Conservation (phyloP, 306 rosid genomes). For the Echinosophora koreensis region DNA sequence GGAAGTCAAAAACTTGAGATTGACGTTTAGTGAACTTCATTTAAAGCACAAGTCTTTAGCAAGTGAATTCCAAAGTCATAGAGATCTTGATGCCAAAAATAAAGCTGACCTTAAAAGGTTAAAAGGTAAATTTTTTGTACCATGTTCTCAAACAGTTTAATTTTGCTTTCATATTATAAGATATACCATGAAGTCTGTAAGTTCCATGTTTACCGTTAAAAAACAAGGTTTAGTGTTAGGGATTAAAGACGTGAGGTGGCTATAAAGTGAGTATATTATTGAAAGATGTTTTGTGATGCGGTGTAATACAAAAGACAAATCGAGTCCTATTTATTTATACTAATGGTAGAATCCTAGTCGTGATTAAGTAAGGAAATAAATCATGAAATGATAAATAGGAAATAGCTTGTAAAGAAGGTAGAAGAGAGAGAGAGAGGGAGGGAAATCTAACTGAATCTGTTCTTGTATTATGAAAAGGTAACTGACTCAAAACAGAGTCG, state of each 20-base stretch:
- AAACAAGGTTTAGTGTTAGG: neutral
- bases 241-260: neutral
- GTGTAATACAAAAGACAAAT: neutral
- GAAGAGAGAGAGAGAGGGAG: too few relatives aligned
- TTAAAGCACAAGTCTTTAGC: conserved; percentile 71
- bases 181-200: neutral
- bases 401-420: too few relatives aligned
- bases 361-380: neutral
- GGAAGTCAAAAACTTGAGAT: conserved; percentile 74
- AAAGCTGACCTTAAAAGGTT: conserved; percentile 67
- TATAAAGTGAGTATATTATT: neutral
- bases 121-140: conserved; percentile 59
- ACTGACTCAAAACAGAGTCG: too few relatives aligned
- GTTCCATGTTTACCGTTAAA: neutral
- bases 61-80: conserved; percentile 65
- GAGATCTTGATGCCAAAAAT: conserved; percentile 71
- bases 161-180: neutral
- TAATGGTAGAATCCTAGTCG: neutral
- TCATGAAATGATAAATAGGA: neutral
- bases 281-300: neutral
- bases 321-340: neutral
- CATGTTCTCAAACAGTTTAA: conserved; percentile 16
- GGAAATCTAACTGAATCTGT: too few relatives aligned
- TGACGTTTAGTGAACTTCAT: conserved; percentile 64
- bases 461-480: too few relatives aligned